Evolutionary conservation across 805 yeast genomes (phyloP), one percentile per base, ranked within the genome.

Genomic region (Saturnispora serradocipensis): DNA sequence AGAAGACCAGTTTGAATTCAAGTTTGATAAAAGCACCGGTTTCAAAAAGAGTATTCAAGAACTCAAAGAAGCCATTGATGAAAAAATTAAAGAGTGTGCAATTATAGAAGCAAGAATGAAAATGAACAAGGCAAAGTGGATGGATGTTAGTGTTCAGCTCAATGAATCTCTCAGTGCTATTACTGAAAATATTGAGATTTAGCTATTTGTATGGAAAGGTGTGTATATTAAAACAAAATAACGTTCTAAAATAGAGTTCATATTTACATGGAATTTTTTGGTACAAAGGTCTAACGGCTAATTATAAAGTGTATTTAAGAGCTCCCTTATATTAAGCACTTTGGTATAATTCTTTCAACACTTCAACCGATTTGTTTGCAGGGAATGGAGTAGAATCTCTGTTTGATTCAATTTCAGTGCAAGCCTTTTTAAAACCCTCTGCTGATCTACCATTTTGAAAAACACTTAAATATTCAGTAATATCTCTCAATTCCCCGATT

Each of bases 401-500:
- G 56, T 68, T 67, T 48, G 65, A 67, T 27, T 62, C 62, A 48
- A 69, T 69, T 56, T 64, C 65, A 35, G 57, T 57, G 49, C 67
- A 60, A 5, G 71, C 72, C 47, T 56, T 63, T 46, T 63, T 56
- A 49, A 67, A 62, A 15, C 72, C 72, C 49, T 67, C 69, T 13
- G 53, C 53, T 20, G 69, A 62, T 28, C 71, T 68, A 47, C 66
- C 63, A 56, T 66, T 71, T 57, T 68, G 71, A 47, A 68, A 69
- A 15, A 69, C 57, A 3, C 69, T 63, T 52, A 66, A 68, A 15
- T 61, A 54, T 56, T 69, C 72, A 30, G 67, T 68, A 48, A 69
- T 63, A 54, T 69, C 71, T 51, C 66, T 61, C 20, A 72, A 72
- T 50, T 73, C 74, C 5, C 66, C 71, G 39, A 77, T 69, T 27